phyloP scores from a whole-genome alignment of 2,329 filamentous ascomycete genomes.

The Metarhizium humberi region DNA sequence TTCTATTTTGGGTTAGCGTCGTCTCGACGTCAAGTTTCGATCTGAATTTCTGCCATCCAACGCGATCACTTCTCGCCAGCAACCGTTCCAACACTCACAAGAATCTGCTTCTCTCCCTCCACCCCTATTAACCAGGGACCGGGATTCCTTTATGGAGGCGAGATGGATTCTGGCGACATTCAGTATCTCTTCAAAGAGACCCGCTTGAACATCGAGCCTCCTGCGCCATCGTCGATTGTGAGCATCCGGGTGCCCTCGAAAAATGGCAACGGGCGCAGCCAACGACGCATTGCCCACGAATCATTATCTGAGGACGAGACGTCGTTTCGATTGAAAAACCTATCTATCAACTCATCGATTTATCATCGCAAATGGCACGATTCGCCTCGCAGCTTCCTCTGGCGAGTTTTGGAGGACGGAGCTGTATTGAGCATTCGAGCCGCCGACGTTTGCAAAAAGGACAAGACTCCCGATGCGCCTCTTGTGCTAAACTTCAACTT shows the following conservation, averaged over 20 bases:
- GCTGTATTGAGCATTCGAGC: slow-evolving; percentile 74
- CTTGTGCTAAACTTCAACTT: slow-evolving; percentile 74
- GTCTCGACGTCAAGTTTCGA: slow-evolving; percentile 15
- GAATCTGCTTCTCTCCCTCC: neutral
- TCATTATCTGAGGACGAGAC: slow-evolving; percentile 55
- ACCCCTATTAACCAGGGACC: neutral
- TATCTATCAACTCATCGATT: slow-evolving; percentile 72
- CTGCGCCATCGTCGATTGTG: slow-evolving; percentile 58
- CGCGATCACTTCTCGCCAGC: slow-evolving; percentile 16
- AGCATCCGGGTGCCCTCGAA: slow-evolving; percentile 57
- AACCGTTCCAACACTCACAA: slow-evolving; percentile 6
- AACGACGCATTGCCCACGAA: slow-evolving; percentile 27
- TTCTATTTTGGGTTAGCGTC: slow-evolving; percentile 27
- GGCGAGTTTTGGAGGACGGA: slow-evolving; percentile 77
- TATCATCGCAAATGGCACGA: slow-evolving; percentile 72
- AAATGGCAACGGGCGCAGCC: slow-evolving; percentile 33
- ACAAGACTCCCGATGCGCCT: slow-evolving; percentile 57
- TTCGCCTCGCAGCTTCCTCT: slow-evolving; percentile 79
- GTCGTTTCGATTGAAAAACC: slow-evolving; percentile 59
- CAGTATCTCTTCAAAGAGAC: slow-evolving; percentile 77
- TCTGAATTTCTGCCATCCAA: slow-evolving; percentile 24
- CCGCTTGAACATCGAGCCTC: slow-evolving; percentile 70
- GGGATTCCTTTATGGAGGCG: slow-evolving; percentile 46
- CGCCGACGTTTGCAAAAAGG: slow-evolving; percentile 67
- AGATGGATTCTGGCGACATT: slow-evolving; percentile 55